Evolutionary conservation across 1,139 yeast species (phyloP).

Genomic region (Blastobotrys elegans): DNA sequence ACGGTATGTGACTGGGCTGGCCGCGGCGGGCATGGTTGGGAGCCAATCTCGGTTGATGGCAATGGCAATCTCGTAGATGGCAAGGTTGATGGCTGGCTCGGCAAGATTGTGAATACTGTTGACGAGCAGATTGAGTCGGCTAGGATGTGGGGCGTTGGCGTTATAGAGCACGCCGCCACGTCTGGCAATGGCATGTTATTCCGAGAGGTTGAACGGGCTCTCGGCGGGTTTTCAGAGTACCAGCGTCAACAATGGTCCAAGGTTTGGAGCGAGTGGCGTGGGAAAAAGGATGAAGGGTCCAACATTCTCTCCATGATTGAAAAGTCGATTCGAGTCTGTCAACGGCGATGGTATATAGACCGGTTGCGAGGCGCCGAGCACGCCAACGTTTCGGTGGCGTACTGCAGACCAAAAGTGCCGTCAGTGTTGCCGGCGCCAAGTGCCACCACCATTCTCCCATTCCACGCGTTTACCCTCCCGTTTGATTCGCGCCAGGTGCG

Average conservation of each 20-base stretch:
- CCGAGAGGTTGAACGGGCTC: slow-evolving; percentile 20
- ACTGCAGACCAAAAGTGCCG: slow-evolving; percentile 29
- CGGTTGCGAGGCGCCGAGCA: slow-evolving; percentile 17
- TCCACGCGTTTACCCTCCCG: slow-evolving; percentile 35
- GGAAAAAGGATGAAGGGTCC: slow-evolving; percentile 28
- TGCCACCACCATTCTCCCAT: slow-evolving; percentile 33
- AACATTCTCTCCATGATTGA: slow-evolving; percentile 28
- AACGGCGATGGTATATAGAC: slow-evolving; percentile 33
- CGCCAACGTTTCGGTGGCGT: slow-evolving; percentile 10
- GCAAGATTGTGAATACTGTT: slow-evolving; percentile 25
- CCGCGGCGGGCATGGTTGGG: slow-evolving; percentile 33
- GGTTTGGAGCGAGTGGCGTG: slow-evolving; percentile 22
- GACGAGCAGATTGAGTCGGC: slow-evolving; percentile 27
- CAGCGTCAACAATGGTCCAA: slow-evolving; percentile 20
- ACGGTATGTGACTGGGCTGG: slow-evolving; percentile 35
- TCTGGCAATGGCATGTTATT: slow-evolving; percentile 18
- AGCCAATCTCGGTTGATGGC: slow-evolving; percentile 27
- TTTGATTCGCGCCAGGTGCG: slow-evolving; percentile 27
- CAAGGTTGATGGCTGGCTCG: slow-evolving; percentile 29
- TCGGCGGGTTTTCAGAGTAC: slow-evolving; percentile 21
- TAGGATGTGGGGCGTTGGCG: slow-evolving; percentile 31
- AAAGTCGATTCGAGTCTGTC: slow-evolving; percentile 24
- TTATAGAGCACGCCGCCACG: slow-evolving; percentile 17
- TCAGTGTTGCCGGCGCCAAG: slow-evolving; percentile 29
- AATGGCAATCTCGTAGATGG: slow-evolving; percentile 25